A percentile compares a stretch with the other conserved stretches of the same genome.
These are phyloP conservation scores for Pseudotulostoma volvatum DNA, from an alignment of 495 filamentous ascomycete species.

Conservation along the genomic window DNA sequence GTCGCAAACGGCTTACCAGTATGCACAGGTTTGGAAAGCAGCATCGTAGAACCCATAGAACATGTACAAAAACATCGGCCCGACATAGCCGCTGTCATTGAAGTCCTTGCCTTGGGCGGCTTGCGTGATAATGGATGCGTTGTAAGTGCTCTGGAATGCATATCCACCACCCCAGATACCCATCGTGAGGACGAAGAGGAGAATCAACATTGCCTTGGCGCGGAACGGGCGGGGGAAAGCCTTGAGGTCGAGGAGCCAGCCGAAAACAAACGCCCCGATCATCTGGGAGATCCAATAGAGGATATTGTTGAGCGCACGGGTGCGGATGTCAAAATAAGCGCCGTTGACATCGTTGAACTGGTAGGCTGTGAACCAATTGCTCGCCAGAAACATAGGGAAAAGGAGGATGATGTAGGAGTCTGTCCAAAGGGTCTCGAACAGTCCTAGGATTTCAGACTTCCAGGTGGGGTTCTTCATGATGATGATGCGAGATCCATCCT, in stretches of 20 bases:
- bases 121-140: slow-evolving; percentile 31
- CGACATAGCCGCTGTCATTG: slow-evolving; percentile 48
- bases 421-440: slow-evolving; percentile 53
- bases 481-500: slow-evolving; percentile 69
- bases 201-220: slow-evolving; percentile 51
- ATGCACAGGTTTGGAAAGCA: slow-evolving; percentile 69
- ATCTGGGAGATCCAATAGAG: slow-evolving; percentile 87
- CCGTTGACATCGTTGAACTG: slow-evolving; percentile 37
- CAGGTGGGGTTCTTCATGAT: slow-evolving; percentile 76
- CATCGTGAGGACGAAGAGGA: slow-evolving; percentile 60
- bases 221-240: slow-evolving; percentile 50
- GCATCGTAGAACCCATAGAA: slow-evolving; percentile 90
- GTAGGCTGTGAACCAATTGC: slow-evolving; percentile 37
- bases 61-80: slow-evolving; percentile 82
- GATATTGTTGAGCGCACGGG: slow-evolving; percentile 65
- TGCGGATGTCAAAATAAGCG: slow-evolving; percentile 67
- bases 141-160: slow-evolving; percentile 53
- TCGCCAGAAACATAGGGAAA: slow-evolving; percentile 66
- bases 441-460: slow-evolving; percentile 60
- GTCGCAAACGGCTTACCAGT: slow-evolving; percentile 46
- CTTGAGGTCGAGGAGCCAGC: slow-evolving; percentile 54
- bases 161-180: slow-evolving; percentile 80
- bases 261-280: slow-evolving; percentile 63
- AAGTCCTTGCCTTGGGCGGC: slow-evolving; percentile 38
- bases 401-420: slow-evolving; percentile 69